These are phyloP conservation scores for Larix sibirica DNA, from an alignment of 83 land plant species.

Conservation along the genomic window DNA sequence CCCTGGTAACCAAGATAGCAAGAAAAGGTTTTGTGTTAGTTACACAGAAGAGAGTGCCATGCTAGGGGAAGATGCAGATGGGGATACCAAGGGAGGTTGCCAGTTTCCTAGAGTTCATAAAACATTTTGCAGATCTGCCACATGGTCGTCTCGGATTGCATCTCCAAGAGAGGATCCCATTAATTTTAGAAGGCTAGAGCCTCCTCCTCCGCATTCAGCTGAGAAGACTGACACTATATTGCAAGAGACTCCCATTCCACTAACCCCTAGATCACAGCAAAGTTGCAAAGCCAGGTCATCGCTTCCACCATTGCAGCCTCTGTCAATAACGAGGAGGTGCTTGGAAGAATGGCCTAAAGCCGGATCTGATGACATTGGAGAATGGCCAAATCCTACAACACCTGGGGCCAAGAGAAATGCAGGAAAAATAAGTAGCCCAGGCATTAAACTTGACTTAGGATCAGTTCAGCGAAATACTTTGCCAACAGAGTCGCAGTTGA, in stretches of 20 bases:
- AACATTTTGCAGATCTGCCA: conserved; percentile 27
- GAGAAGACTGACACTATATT: conserved; percentile 7
- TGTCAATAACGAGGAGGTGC: conserved; percentile 46
- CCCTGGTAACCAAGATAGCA: neutral
- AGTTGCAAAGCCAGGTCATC: conserved; percentile 37
- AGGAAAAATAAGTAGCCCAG: conserved; percentile 17
- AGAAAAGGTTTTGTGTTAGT: neutral
- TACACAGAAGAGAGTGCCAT: conserved; percentile 14
- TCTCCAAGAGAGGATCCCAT: neutral
- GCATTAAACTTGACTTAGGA: conserved; percentile 28
- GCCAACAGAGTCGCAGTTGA: conserved; percentile 31
- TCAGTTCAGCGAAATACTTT: conserved; percentile 19
- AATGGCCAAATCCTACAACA: conserved; percentile 69
- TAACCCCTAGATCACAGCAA: conserved; percentile 27
- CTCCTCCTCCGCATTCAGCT: neutral
- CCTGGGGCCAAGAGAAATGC: conserved; percentile 35
- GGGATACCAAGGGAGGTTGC: neutral
- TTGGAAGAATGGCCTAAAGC: conserved; percentile 80
- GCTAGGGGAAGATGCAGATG: conserved; percentile 21
- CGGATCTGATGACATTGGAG: conserved; percentile 75
- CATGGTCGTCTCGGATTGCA: conserved; percentile 33
- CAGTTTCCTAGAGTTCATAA: conserved; percentile 19
- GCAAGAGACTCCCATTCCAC: conserved; percentile 21
- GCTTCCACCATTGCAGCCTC: conserved; percentile 72
- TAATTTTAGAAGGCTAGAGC: neutral